phyloP scores from a whole-genome alignment of 2,329 filamentous ascomycete genomes.

The Colletotrichum euphorbiae region DNA sequence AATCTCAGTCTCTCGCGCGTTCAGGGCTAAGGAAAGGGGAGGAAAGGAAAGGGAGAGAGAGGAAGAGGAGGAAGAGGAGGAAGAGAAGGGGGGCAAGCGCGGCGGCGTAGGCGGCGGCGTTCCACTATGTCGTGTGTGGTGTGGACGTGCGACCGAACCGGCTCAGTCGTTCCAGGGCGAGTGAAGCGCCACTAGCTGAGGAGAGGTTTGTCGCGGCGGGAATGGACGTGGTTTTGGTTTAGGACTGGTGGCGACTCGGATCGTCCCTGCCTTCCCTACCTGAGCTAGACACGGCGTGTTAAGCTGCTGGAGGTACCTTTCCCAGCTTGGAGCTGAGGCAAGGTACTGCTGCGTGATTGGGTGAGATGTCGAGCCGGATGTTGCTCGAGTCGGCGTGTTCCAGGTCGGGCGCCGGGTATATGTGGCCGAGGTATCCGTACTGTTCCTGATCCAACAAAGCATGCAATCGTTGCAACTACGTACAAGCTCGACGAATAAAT shows the following conservation, averaged over 20 bases:
- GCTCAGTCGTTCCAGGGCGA: constrained; percentile 34
- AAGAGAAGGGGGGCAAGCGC: not conserved
- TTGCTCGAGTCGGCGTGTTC: constrained; percentile 3
- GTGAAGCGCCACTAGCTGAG: constrained; percentile 37
- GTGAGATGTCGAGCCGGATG: not conserved
- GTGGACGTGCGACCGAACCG: constrained; percentile 30
- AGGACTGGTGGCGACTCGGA: constrained; percentile 37
- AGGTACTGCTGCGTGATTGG: constrained; percentile 27
- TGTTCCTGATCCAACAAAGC: not conserved
- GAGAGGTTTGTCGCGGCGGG: constrained; percentile 27
- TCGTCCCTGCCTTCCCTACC: constrained; percentile 28
- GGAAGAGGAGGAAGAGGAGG: constrained; percentile 8
- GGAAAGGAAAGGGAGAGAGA: constrained; percentile 12
- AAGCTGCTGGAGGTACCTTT: constrained; percentile 10
- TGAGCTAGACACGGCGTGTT: constrained; percentile 11
- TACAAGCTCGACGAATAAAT: constrained; percentile 1
- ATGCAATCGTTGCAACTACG: not conserved
- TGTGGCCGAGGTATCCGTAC: constrained; percentile 22
- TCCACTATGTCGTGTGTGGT: constrained; percentile 29
- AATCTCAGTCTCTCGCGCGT: not conserved
- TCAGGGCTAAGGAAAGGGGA: constrained; percentile 9
- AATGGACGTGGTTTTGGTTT: constrained; percentile 38
- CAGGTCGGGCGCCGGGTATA: constrained; percentile 5
- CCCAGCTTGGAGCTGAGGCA: constrained; percentile 10
- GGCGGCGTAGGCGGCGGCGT: constrained; percentile 23